phyloP scores from a whole-genome alignment of 768 basidiomycete genomes.

The Hemileccinum rubropunctum region DNA sequence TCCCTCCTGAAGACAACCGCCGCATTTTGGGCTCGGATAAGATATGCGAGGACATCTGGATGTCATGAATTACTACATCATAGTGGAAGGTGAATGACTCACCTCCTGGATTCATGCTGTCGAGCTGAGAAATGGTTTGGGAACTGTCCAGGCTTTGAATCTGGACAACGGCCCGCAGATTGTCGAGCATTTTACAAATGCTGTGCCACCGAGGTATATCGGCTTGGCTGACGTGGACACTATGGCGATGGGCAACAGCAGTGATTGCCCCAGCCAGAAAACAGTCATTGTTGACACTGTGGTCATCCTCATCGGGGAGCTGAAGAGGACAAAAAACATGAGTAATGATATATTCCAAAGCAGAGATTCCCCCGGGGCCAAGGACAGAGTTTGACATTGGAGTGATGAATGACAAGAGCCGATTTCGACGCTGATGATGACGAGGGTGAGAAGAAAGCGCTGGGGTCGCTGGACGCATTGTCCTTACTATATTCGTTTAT shows the following conservation, averaged over 20 bases:
- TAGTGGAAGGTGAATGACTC: neutral
- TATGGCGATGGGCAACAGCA: constrained; percentile 20
- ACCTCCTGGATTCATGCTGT: constrained; percentile 20
- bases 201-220: constrained; percentile 26
- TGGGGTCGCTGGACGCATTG: neutral
- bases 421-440: too few relatives aligned
- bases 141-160: neutral
- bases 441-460: neutral
- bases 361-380: neutral
- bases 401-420: neutral
- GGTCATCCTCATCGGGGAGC: constrained; percentile 38
- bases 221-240: neutral
- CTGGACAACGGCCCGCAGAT: constrained; percentile 10
- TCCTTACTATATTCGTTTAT: neutral
- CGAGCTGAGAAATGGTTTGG: constrained; percentile 14
- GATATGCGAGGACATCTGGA: constrained; percentile 37
- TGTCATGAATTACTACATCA: neutral
- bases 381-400: constrained; percentile 1
- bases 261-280: constrained; percentile 24
- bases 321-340: constrained; percentile 45
- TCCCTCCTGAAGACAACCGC: constrained; percentile 39
- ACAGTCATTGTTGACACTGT: constrained; percentile 19
- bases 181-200: constrained; percentile 30
- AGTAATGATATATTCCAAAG: constrained; percentile 32
- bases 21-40: constrained; percentile 48